Conservation (phyloP, 441 rosid species). For the Euphorbia schlechtendalii region DNA sequence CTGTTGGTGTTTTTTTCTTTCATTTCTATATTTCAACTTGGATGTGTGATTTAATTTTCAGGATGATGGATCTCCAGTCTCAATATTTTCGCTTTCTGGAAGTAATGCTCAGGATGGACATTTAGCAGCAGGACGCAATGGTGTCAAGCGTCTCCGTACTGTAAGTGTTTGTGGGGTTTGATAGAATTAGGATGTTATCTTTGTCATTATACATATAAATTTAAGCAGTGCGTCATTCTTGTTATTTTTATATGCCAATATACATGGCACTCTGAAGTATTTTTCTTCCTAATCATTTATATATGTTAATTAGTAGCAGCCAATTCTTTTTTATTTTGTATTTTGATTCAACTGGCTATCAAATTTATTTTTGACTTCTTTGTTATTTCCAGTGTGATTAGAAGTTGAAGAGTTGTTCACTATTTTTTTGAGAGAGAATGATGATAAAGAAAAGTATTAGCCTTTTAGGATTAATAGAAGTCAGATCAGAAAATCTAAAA, state of each 20-base stretch:
- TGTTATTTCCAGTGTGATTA: background rate
- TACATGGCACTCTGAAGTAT: background rate
- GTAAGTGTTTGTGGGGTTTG: slow-evolving; percentile 35
- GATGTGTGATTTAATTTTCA: slow-evolving; percentile 20
- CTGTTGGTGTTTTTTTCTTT: background rate
- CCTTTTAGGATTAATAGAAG: background rate
- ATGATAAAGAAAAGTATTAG: background rate
- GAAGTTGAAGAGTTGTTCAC: background rate
- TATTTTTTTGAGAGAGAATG: background rate
- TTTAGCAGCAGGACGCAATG: slow-evolving; percentile 87
- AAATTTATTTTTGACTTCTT: background rate
- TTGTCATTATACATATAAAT: background rate
- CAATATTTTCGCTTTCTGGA: slow-evolving; percentile 74
- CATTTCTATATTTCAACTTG: background rate
- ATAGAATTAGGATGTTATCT: background rate
- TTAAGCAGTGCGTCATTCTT: background rate
- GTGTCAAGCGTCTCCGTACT: slow-evolving; percentile 98
- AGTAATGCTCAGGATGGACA: slow-evolving; percentile 80
- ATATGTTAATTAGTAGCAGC: background rate
- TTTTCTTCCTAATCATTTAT: background rate
- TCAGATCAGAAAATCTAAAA: background rate
- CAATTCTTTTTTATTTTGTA: background rate
- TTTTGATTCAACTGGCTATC: background rate
- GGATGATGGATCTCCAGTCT: slow-evolving; percentile 97
- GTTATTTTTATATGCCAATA: background rate